Conservation (phyloP, 208 protist species). For the Trypanosoma rangeli region DNA sequence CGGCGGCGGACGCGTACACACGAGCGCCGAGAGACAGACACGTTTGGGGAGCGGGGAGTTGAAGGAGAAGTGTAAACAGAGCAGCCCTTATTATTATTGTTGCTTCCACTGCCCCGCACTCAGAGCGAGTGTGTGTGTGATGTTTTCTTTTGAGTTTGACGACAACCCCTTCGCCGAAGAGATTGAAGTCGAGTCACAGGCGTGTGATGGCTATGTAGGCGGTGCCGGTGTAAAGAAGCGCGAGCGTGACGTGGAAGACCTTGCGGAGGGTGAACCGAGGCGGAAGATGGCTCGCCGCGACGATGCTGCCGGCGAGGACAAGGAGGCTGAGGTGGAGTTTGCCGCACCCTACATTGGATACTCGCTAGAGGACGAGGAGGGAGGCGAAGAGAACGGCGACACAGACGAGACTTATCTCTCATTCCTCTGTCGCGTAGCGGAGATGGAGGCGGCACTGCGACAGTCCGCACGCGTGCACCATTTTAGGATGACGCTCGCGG, state of each 20-base stretch:
- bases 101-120: neutral
- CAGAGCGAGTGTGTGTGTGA: neutral
- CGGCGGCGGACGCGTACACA: too few species aligned
- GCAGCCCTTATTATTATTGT: too few species aligned
- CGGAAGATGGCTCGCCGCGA: neutral
- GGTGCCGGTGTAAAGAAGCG: neutral
- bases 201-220: neutral
- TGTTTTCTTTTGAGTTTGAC: slow-evolving; percentile 24
- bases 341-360: slow-evolving; percentile 25
- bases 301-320: neutral
- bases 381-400: slow-evolving; percentile 23
- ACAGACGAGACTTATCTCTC: slow-evolving; percentile 32
- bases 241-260: neutral
- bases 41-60: too few species aligned
- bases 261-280: neutral
- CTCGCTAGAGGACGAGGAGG: slow-evolving; percentile 23
- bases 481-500: slow-evolving; percentile 44
- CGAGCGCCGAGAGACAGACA: too few species aligned
- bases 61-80: neutral
- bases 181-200: neutral
- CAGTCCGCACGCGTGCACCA: slow-evolving; percentile 19
- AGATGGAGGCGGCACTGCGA: slow-evolving; percentile 36
- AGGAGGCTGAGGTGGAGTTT: neutral
- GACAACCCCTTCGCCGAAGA: slow-evolving; percentile 29
- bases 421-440: slow-evolving; percentile 45